Base-by-base conservation (phyloP, 768 basidiomycete species). In the Mycena capillaripes region DNA sequence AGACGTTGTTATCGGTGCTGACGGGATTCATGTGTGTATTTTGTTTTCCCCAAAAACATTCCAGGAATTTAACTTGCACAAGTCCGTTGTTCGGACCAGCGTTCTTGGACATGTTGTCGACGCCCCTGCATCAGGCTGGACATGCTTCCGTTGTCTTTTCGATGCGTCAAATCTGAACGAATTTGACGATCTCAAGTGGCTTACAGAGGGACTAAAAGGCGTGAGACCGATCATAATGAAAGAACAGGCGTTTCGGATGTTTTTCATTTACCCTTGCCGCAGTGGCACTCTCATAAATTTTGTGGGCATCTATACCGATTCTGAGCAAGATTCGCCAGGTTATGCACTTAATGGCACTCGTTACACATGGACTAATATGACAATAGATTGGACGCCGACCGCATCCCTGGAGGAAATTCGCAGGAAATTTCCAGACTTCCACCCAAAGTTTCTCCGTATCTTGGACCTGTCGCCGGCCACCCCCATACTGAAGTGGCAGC, bases 1-100 rank as follows among this genome's bases (percentile, higher is more conserved):
- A 3, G 83, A 85, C 55, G 5, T 71, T 12, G 46, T 48, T 27
- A 23, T 71, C 34, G 70, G 64, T 25, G 70, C 64, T 14, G 64
- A 71, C 29, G 70, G 70, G 12, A 38, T 71, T 21, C 56, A 71
- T 30, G 69, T 70, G 23, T 16, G 69, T 36, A 17, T n/a, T n/a
- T n/a, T n/a, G n/a, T n/a, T n/a, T 21, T 25, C 23, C 16, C 21
- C n/a, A 14, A 7, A 10, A 19, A 4, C 21, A 11, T 10, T 16
- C 17, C 9, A 42, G 42, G 6, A 6, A n/a, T 6, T 23, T 48
- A n/a, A 48, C 46, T 14, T n/a, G 46, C 14, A 6, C 25, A 46
- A 71, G 70, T 71, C 70, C 3, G 42, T 44, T 21, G 38, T 59
- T 23, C 70, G 70, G 1, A 60, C 62, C 14, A 52, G 56, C 55